Evolutionary conservation across 2,329 filamentous ascomycete species (phyloP).

Genomic region (Paecilomyces niveus): DNA sequence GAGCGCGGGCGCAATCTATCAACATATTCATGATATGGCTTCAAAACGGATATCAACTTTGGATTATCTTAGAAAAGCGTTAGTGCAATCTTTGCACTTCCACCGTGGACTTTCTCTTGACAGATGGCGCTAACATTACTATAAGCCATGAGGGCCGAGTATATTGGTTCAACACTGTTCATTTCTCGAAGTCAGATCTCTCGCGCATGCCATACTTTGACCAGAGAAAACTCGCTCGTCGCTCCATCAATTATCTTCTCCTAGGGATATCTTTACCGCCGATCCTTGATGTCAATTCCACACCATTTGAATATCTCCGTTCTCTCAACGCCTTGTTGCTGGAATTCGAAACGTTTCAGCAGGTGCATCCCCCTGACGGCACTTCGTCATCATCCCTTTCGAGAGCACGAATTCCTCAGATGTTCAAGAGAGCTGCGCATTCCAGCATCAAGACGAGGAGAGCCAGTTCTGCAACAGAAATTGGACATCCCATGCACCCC

Average conservation of each 20-base stretch:
- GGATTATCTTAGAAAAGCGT: conserved; percentile 90
- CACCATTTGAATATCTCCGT: conserved; percentile 76
- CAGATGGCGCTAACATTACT: conserved; percentile 7
- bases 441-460: conserved; percentile 52
- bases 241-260: conserved; percentile 88
- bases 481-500: conserved; percentile 47
- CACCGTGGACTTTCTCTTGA: background rate
- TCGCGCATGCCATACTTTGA: conserved; percentile 80
- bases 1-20: conserved; percentile 52
- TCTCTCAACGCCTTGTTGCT: conserved; percentile 75
- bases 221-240: conserved; percentile 71
- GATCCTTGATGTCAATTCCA: conserved; percentile 76
- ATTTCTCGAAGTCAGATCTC: conserved; percentile 79
- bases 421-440: conserved; percentile 64
- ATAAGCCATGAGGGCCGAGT: conserved; percentile 81
- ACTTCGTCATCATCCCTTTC: conserved; percentile 61
- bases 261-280: conserved; percentile 86
- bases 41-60: conserved; percentile 91
- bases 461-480: conserved; percentile 54
- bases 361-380: conserved; percentile 73
- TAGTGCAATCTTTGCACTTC: conserved; percentile 30
- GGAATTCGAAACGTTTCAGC: conserved; percentile 92
- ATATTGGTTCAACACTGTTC: conserved; percentile 97
- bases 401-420: conserved; percentile 71
- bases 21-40: conserved; percentile 73